Conservation (phyloP, 116 monocot genomes). For the Posidonia oceanica region DNA sequence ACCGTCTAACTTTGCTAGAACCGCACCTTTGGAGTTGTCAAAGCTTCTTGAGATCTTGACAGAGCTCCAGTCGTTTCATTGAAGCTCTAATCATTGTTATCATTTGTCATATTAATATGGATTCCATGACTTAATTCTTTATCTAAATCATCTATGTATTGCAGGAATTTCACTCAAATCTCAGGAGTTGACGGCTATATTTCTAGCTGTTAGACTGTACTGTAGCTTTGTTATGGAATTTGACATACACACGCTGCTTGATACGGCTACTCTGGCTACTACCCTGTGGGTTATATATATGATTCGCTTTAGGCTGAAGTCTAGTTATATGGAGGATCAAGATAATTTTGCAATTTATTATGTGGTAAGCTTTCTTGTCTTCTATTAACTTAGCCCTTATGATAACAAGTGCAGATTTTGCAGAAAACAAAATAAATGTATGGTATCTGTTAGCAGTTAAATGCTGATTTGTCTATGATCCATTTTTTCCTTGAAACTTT, state of each 20-base stretch:
- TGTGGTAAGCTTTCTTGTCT: slow-evolving; percentile 38
- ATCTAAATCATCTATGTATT: slow-evolving; percentile 6
- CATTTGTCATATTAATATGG: neutral
- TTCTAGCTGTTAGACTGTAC: slow-evolving; percentile 86
- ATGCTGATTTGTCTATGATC: no score
- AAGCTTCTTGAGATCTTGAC: no score
- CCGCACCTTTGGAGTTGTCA: no score
- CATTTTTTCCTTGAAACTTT: no score
- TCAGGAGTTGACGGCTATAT: slow-evolving; percentile 82
- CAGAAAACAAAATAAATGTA: no score
- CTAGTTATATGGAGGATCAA: slow-evolving; percentile 84
- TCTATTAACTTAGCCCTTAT: neutral
- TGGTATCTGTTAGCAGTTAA: no score
- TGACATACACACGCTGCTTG: slow-evolving; percentile 85
- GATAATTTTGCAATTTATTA: slow-evolving; percentile 79
- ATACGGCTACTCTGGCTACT: slow-evolving; percentile 62
- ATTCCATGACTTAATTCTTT: neutral
- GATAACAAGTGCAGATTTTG: no score
- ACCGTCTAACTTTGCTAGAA: no score
- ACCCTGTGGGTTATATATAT: slow-evolving; percentile 94
- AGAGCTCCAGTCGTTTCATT: no score
- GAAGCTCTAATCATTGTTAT: neutral
- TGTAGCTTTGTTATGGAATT: slow-evolving; percentile 96
- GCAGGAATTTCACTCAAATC: slow-evolving; percentile 88
- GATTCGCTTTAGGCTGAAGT: slow-evolving; percentile 72